Evolutionary conservation across 2,329 filamentous ascomycete species (phyloP).

Genomic region (Metarhizium robertsii): DNA sequence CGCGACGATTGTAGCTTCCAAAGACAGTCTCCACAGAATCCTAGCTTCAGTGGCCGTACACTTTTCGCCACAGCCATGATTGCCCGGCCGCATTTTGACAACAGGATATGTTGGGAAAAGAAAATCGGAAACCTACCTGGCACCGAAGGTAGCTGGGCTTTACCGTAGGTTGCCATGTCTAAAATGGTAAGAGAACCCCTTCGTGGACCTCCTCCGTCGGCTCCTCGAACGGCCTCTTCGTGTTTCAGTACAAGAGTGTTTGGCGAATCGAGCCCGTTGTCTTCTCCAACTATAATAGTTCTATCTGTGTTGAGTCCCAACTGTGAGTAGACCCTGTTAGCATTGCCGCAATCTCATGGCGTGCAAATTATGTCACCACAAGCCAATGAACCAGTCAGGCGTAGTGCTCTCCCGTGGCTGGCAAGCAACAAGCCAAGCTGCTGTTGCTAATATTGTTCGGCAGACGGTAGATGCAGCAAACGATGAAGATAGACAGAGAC

Average conservation of each 20-base stretch:
- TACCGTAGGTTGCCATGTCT: slow-evolving; percentile 54
- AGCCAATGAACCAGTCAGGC: background rate
- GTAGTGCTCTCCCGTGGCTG: background rate
- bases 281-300: slow-evolving; percentile 44
- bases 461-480: background rate
- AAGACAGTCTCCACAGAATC: background rate
- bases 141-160: slow-evolving; percentile 65
- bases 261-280: slow-evolving; percentile 48
- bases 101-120: background rate
- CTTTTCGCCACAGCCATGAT: background rate
- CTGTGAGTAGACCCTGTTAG: slow-evolving; percentile 20
- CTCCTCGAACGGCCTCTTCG: slow-evolving; percentile 45
- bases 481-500: background rate
- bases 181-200: slow-evolving; percentile 44
- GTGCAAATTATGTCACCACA: background rate
- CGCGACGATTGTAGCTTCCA: background rate
- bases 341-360: background rate
- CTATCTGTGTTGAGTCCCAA: slow-evolving; percentile 44
- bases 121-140: slow-evolving; percentile 59
- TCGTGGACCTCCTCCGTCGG: slow-evolving; percentile 42
- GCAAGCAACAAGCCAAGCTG: background rate
- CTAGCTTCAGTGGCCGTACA: background rate
- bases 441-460: background rate
- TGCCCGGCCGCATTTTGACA: background rate
- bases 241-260: slow-evolving; percentile 47